phyloP scores from a whole-genome alignment of 2,329 filamentous ascomycete genomes.

The Botrytis byssoidea region DNA sequence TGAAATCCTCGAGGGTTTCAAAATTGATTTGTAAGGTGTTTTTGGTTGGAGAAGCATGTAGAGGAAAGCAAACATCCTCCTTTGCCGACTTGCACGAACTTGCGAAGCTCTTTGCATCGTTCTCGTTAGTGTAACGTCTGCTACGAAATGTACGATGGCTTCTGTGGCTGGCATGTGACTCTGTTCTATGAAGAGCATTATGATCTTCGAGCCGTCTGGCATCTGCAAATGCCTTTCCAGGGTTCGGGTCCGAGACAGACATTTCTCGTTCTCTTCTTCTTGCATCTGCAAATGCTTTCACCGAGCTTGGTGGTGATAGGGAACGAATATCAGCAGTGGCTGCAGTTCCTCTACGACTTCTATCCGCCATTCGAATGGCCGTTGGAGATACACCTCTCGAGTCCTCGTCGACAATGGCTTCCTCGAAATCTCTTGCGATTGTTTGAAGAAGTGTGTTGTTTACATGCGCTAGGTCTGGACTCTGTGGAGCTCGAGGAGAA shows the following conservation, averaged over 20 bases:
- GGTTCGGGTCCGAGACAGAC: constrained; percentile 67
- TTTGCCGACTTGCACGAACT: constrained; percentile 71
- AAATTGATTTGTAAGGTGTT: constrained; percentile 85
- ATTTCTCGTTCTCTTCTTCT: constrained; percentile 76
- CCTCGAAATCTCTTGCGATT: constrained; percentile 79
- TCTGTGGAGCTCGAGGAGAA: constrained; percentile 34
- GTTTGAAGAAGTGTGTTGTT: constrained; percentile 44
- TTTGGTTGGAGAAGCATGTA: constrained; percentile 66
- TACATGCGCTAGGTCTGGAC: constrained; percentile 43
- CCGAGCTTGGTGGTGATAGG: constrained; percentile 88
- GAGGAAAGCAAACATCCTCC: constrained; percentile 84
- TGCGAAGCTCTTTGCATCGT: constrained; percentile 60
- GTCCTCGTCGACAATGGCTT: constrained; percentile 79
- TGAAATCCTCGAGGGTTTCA: constrained; percentile 90
- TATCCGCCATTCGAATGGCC: constrained; percentile 35
- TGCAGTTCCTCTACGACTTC: constrained; percentile 53
- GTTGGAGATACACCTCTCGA: constrained; percentile 45
- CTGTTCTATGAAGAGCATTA: constrained; percentile 62
- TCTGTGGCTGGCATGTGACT: constrained; percentile 66
- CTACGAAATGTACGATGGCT: constrained; percentile 55
- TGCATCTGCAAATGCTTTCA: constrained; percentile 93
- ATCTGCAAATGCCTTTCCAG: constrained; percentile 91
- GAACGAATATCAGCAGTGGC: constrained; percentile 63
- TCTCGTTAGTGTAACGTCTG: constrained; percentile 58
- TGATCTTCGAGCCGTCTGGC: constrained; percentile 70